phyloP scores from a whole-genome alignment of 1,139 yeast species.

The Pichia sp. region DNA sequence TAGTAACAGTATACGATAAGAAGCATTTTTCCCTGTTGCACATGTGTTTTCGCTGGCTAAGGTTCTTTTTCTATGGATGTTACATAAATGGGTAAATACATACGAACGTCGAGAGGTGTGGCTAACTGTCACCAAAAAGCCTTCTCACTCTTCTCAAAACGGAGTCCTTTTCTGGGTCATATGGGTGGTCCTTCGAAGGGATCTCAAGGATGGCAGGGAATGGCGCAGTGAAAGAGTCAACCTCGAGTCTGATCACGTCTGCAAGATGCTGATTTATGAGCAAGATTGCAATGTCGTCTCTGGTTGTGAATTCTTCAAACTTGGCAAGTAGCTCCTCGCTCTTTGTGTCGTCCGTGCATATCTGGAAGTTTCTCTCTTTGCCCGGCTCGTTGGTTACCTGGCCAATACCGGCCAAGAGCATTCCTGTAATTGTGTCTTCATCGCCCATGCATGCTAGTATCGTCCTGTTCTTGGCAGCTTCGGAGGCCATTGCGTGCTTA shows the following conservation, averaged over 20 bases:
- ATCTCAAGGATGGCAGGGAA: constrained; percentile 96
- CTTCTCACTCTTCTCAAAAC: constrained; percentile 91
- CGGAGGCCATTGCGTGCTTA: constrained; percentile 20
- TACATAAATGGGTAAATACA: background rate
- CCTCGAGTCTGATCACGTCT: constrained; percentile 75
- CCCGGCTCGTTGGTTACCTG: constrained; percentile 61
- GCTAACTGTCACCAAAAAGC: constrained; percentile 67
- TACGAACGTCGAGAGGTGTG: background rate
- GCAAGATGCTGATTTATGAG: constrained; percentile 94
- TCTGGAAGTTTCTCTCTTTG: constrained; percentile 78
- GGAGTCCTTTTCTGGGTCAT: constrained; percentile 96
- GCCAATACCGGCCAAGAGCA: constrained; percentile 92
- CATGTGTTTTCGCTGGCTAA: background rate
- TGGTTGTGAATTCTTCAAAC: constrained; percentile 70
- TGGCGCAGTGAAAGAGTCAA: constrained; percentile 82
- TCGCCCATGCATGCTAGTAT: constrained; percentile 92
- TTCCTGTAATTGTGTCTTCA: constrained; percentile 95
- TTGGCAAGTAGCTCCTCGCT: constrained; percentile 71
- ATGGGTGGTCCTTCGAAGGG: constrained; percentile 98
- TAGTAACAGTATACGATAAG: background rate
- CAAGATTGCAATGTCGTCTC: constrained; percentile 90
- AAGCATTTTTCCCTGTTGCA: background rate
- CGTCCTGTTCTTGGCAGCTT: constrained; percentile 49
- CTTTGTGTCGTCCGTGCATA: constrained; percentile 74
- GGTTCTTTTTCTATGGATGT: background rate